Evolutionary conservation across 768 basidiomycete species (phyloP).

Genomic region (Leccinum disarticulatum): DNA sequence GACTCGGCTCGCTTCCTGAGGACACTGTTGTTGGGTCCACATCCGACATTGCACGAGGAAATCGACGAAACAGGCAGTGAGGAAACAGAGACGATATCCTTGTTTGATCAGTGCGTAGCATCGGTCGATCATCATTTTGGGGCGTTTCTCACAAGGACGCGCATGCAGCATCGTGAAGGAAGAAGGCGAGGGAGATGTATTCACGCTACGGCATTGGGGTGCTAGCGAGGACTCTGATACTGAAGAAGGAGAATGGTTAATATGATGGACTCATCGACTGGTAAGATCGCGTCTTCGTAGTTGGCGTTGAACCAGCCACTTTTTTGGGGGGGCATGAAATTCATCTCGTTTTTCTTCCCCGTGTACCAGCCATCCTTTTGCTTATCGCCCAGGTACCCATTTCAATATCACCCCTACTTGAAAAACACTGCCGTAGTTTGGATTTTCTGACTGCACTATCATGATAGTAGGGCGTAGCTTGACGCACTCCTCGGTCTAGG

Average conservation of each 20-base stretch:
- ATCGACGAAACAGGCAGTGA: slow-evolving; percentile 30
- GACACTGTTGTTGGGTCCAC: slow-evolving; percentile 31
- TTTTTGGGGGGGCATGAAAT: slow-evolving; percentile 1
- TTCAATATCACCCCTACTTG: neutral
- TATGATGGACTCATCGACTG: slow-evolving; percentile 24
- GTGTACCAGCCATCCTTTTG: neutral
- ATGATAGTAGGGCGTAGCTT: neutral
- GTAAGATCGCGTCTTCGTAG: slow-evolving; percentile 1
- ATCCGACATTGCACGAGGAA: slow-evolving; percentile 31
- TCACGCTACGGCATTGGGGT: slow-evolving; percentile 43
- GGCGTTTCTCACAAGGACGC: slow-evolving; percentile 9
- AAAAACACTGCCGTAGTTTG: slow-evolving; percentile 4
- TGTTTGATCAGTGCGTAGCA: slow-evolving; percentile 69
- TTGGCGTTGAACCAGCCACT: neutral
- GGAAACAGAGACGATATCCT: slow-evolving; percentile 53
- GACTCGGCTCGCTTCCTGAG: slow-evolving; percentile 40
- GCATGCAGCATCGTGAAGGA: slow-evolving; percentile 52
- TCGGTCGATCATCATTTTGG: neutral
- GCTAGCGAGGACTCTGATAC: slow-evolving; percentile 28
- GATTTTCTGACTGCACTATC: neutral
- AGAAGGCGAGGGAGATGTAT: slow-evolving; percentile 60
- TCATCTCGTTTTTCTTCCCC: slow-evolving; percentile 4
- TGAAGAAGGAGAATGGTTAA: slow-evolving; percentile 25
- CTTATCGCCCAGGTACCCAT: neutral
- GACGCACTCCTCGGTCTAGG: neutral